A percentile compares a stretch with the other conserved stretches of the same genome.
These are phyloP conservation scores for Amauroascus niger DNA, from an alignment of 2,329 filamentous ascomycete genomes.

Conservation along the genomic window DNA sequence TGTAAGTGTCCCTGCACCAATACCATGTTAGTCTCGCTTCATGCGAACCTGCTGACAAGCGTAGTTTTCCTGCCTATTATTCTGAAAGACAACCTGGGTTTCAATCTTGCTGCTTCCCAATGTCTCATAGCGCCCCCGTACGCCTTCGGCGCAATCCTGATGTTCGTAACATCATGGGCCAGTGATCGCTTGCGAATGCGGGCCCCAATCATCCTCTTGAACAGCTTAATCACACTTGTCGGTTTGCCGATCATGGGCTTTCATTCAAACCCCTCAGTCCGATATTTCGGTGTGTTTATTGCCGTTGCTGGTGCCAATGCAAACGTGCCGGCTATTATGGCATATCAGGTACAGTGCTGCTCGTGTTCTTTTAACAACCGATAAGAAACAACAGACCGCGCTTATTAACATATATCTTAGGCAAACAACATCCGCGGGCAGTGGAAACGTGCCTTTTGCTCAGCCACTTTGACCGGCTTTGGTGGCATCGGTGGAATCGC, in stretches of 20 bases:
- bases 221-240: conserved; percentile 54
- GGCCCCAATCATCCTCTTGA: conserved; percentile 54
- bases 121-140: conserved; percentile 60
- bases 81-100: conserved; percentile 51
- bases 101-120: conserved; percentile 51
- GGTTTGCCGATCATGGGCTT: conserved; percentile 62
- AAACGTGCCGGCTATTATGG: conserved; percentile 60
- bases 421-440: conserved; percentile 73
- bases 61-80: conserved; percentile 57
- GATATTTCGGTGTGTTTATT: conserved; percentile 62
- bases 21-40: not conserved
- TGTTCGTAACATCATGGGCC: conserved; percentile 47
- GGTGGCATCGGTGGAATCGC: conserved; percentile 65
- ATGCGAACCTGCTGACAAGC: not conserved
- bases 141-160: conserved; percentile 50
- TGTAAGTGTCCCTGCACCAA: conserved; percentile 34
- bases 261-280: conserved; percentile 41
- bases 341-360: conserved; percentile 47
- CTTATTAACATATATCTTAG: not conserved
- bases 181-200: conserved; percentile 56
- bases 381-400: not conserved
- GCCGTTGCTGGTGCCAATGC: conserved; percentile 60
- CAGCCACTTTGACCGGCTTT: conserved; percentile 60
- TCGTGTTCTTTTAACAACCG: not conserved
- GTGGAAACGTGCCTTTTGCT: conserved; percentile 71